Conservation (phyloP, 345 rosid genomes). For the Passiflora organensis region DNA sequence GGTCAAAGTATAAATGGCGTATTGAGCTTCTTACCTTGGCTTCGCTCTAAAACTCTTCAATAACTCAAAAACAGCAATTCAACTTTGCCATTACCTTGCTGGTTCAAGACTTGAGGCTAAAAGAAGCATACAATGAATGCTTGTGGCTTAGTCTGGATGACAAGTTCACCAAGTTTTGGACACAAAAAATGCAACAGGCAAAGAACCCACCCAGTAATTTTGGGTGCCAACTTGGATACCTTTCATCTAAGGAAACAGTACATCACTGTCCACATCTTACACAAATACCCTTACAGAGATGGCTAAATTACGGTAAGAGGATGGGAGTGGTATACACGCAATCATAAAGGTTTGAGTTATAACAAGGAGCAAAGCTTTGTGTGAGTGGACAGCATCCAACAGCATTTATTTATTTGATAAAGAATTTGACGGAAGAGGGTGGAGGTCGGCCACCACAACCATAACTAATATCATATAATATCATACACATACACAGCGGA, state of each 20-base stretch:
- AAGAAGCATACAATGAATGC: too few species aligned
- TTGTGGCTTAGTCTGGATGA: not conserved
- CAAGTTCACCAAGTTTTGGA: not conserved
- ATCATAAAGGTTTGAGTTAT: constrained; percentile 18
- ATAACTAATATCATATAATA: too few species aligned
- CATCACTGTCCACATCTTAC: too few species aligned
- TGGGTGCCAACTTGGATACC: too few species aligned
- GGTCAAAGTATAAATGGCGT: constrained; percentile 19
- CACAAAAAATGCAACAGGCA: too few species aligned
- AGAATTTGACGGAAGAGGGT: not conserved
- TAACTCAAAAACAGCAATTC: constrained; percentile 1
- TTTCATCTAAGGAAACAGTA: too few species aligned
- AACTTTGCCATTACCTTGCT: too few species aligned
- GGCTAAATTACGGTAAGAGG: constrained; percentile 6
- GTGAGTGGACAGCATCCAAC: constrained; percentile 16
- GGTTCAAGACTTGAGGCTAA: too few species aligned
- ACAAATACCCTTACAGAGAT: not conserved
- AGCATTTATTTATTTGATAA: not conserved
- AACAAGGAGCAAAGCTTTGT: not conserved
- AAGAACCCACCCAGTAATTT: too few species aligned
- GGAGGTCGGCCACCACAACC: not conserved
- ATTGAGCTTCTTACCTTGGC: constrained; percentile 15
- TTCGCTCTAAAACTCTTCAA: constrained; percentile 18
- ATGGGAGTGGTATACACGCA: constrained; percentile 15
- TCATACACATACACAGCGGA: too few species aligned